Conservation (phyloP, 2,329 filamentous ascomycete genomes). For the Aspergillus sp. region DNA sequence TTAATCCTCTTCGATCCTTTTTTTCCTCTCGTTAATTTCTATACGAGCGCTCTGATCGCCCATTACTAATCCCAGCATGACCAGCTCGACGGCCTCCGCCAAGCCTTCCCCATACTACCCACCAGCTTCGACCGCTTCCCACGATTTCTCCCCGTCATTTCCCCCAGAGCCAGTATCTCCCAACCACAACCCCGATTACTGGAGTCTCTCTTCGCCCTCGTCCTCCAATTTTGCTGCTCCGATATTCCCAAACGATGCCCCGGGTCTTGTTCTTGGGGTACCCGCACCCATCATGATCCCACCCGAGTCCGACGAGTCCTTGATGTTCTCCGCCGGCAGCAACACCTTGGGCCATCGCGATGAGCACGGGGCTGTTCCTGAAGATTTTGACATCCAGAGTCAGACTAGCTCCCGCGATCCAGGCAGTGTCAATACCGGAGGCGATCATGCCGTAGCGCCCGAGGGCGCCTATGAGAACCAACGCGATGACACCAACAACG, state of each 20-base stretch:
- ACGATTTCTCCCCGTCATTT: slow-evolving; percentile 7
- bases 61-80: slow-evolving; percentile 12
- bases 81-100: slow-evolving; percentile 12
- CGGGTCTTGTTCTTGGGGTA: slow-evolving; percentile 27
- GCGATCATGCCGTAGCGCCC: slow-evolving; percentile 15
- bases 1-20: too few species aligned
- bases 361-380: slow-evolving; percentile 21
- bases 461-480: slow-evolving; percentile 15
- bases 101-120: slow-evolving; percentile 32
- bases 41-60: neutral
- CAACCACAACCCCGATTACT: neutral
- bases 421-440: slow-evolving; percentile 20
- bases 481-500: slow-evolving; percentile 15
- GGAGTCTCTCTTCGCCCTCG: slow-evolving; percentile 2
- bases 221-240: slow-evolving; percentile 1
- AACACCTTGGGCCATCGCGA: slow-evolving; percentile 13
- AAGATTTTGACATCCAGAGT: slow-evolving; percentile 32
- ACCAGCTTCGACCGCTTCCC: slow-evolving; percentile 7
- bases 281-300: slow-evolving; percentile 35
- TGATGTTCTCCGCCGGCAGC: slow-evolving; percentile 21
- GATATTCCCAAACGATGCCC: slow-evolving; percentile 28
- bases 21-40: too few species aligned
- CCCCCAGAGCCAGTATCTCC: neutral
- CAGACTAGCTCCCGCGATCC: slow-evolving; percentile 31
- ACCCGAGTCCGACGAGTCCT: slow-evolving; percentile 28